phyloP scores from a whole-genome alignment of 2,329 filamentous ascomycete genomes.

The Penicillium hesseltinei region DNA sequence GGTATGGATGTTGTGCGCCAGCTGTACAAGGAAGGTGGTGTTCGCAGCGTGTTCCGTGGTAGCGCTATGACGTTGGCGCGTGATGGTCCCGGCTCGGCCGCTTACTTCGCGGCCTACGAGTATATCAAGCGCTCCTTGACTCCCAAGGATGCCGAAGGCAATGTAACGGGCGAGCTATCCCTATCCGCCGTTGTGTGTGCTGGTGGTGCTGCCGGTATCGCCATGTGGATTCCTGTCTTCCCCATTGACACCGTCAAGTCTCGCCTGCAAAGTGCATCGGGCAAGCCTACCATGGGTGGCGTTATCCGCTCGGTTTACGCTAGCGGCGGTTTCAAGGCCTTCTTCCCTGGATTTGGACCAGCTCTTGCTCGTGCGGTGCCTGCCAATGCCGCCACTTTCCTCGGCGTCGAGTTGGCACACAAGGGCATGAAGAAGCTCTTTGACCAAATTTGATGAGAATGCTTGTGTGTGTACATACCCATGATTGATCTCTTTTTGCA shows the following conservation, averaged over 20 bases:
- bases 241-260: conserved; percentile 97
- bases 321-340: conserved; percentile 79
- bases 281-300: conserved; percentile 73
- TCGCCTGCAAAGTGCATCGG: conserved; percentile 84
- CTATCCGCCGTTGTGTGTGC: conserved; percentile 80
- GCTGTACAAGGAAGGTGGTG: conserved; percentile 85
- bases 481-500: conserved; percentile 7
- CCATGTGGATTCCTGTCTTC: conserved; percentile 99
- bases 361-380: conserved; percentile 90
- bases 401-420: conserved; percentile 52
- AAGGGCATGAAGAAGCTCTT: conserved; percentile 51
- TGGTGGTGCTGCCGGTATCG: conserved; percentile 85
- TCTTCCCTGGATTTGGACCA: conserved; percentile 95
- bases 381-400: conserved; percentile 92
- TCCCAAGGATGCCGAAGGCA: conserved; percentile 73
- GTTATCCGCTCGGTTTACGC: conserved; percentile 81
- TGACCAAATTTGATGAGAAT: conserved; percentile 21
- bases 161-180: conserved; percentile 73
- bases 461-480: conserved; percentile 9
- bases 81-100: conserved; percentile 87
- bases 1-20: conserved; percentile 88
- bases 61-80: conserved; percentile 86
- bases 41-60: conserved; percentile 90
- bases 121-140: conserved; percentile 86
- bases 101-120: conserved; percentile 97